Conservation (phyloP, 2,329 filamentous ascomycete genomes). For the Chaetomium sp. region DNA sequence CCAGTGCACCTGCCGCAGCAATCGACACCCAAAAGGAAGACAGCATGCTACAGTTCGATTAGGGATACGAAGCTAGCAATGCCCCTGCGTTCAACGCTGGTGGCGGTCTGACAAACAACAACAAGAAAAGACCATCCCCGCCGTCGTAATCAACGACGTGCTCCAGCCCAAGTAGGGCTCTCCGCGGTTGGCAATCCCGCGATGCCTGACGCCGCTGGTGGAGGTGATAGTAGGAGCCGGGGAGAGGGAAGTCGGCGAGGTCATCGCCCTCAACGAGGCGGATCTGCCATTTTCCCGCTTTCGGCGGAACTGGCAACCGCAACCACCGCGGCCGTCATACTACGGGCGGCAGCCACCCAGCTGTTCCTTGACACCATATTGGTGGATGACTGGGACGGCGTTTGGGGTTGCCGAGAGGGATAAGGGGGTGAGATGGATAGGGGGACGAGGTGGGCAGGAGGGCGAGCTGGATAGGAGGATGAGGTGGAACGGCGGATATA, state of each 20-base stretch:
- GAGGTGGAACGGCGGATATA: neutral
- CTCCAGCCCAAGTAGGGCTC: neutral
- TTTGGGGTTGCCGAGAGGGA: neutral
- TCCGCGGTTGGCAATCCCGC: neutral
- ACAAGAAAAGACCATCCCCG: neutral
- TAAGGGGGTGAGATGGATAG: too few species aligned
- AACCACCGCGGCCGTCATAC: neutral
- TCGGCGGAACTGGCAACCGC: neutral
- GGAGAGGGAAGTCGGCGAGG: neutral
- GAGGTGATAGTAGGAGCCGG: neutral
- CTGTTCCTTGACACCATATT: neutral
- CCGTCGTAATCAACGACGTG: neutral
- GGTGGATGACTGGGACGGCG: slow-evolving; percentile 2
- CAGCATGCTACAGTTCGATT: slow-evolving; percentile 23
- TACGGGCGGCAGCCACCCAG: neutral
- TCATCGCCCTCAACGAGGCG: slow-evolving; percentile 13
- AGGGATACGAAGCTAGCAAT: slow-evolving; percentile 14
- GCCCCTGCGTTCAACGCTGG: neutral
- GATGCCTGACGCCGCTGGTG: neutral
- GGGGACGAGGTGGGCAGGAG: neutral
- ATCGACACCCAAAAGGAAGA: slow-evolving; percentile 2
- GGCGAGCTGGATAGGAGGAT: neutral
- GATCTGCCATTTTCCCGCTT: neutral
- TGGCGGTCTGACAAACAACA: neutral
- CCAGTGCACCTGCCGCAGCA: neutral